Conservation (phyloP, 208 protist genomes). For the Trypanosomatidae sp. region DNA sequence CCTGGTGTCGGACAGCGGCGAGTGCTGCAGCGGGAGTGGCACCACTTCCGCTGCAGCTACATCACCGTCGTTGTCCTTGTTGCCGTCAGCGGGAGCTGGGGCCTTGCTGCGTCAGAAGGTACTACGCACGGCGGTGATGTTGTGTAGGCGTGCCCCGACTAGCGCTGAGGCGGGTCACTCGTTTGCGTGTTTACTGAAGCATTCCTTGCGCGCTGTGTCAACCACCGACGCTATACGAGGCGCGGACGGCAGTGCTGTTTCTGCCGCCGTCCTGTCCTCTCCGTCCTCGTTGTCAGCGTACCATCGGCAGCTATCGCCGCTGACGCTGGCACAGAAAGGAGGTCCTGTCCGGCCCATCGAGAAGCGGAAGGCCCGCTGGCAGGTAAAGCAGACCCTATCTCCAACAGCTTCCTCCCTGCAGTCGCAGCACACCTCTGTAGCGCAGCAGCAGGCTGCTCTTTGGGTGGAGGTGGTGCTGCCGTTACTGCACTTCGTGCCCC, state of each 20-base stretch:
- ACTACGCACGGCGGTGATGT: constrained; percentile 24
- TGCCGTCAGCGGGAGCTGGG: not conserved
- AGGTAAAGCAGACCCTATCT: constrained; percentile 6
- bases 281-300: not conserved
- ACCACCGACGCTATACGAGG: constrained; percentile 21
- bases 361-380: not conserved
- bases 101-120: constrained; percentile 17
- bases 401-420: not conserved
- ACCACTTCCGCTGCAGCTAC: not conserved
- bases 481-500: constrained; percentile 39
- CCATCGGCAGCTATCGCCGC: not conserved
- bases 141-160: constrained; percentile 16
- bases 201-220: constrained; percentile 20
- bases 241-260: not conserved
- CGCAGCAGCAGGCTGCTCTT: constrained; percentile 14
- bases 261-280: not conserved
- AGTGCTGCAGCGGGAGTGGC: constrained; percentile 3
- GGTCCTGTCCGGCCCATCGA: not conserved
- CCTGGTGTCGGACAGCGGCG: constrained; percentile 2
- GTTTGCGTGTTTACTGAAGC: constrained; percentile 29
- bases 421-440: constrained; percentile 1
- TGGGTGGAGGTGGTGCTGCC: constrained; percentile 30
- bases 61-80: not conserved
- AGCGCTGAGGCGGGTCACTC: constrained; percentile 25
- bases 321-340: not conserved